These are phyloP conservation scores for Metschnikowia cubensis DNA, from an alignment of 805 yeast genomes.

Conservation along the genomic window DNA sequence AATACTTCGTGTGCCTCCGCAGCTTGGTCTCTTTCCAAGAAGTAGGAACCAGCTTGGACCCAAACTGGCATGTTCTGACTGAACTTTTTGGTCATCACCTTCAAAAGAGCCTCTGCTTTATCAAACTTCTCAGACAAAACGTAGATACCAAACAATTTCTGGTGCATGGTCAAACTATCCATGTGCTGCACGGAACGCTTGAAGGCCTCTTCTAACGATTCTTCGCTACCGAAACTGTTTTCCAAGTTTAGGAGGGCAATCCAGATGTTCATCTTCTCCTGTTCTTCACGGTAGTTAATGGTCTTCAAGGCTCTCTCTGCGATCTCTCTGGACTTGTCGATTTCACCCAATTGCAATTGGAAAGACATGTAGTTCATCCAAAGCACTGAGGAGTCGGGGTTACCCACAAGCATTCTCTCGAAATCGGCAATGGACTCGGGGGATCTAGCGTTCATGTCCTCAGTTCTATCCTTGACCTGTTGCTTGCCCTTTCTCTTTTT, in stretches of 20 bases:
- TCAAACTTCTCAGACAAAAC: constrained; percentile 66
- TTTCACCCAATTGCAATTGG: constrained; percentile 90
- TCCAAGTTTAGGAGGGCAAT: constrained; percentile 92
- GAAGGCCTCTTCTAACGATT: constrained; percentile 74
- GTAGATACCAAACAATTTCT: constrained; percentile 71
- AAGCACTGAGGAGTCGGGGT: constrained; percentile 86
- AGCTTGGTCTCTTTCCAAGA: constrained; percentile 53
- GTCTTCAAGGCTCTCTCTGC: constrained; percentile 90
- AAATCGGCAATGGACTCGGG: constrained; percentile 92
- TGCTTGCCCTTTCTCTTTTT: constrained; percentile 47
- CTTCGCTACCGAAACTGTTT: constrained; percentile 86
- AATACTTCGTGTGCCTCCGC: constrained; percentile 70
- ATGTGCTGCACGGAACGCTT: constrained; percentile 83
- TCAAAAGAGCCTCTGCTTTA: constrained; percentile 67
- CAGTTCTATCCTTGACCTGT: constrained; percentile 74
- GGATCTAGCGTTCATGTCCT: constrained; percentile 73
- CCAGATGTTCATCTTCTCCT: constrained; percentile 92
- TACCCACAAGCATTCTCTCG: constrained; percentile 86
- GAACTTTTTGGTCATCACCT: constrained; percentile 66
- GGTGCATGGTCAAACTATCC: constrained; percentile 83
- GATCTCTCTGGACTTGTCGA: constrained; percentile 90
- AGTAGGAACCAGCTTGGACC: constrained; percentile 76
- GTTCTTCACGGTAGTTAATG: constrained; percentile 86
- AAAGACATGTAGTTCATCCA: constrained; percentile 99
- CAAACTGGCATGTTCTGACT: constrained; percentile 71